A percentile compares a stretch with the other conserved stretches of the same genome.
Conservation (phyloP, 2,329 filamentous ascomycete genomes). For the Pezicula carpinea region DNA sequence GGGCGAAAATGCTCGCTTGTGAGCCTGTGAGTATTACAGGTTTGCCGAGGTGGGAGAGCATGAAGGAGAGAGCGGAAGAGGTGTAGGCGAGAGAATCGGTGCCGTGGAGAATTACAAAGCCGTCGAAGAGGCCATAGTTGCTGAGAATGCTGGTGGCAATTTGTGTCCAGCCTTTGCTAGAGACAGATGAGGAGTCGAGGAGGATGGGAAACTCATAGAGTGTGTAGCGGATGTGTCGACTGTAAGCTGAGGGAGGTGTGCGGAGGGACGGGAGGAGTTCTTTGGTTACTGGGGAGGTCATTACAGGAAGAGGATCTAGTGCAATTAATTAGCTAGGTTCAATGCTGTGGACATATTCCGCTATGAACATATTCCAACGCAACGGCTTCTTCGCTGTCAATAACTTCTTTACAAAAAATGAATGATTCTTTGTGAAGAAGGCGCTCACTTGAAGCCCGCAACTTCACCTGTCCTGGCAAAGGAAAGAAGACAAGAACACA, state of each 20-base stretch:
- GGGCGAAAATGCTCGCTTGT: constrained; percentile 63
- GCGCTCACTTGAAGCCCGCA: too few relatives aligned
- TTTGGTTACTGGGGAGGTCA: constrained; percentile 18
- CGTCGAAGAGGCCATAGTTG: constrained; percentile 67
- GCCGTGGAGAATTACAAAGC: constrained; percentile 68
- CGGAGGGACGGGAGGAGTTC: constrained; percentile 33
- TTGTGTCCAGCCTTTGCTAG: constrained; percentile 66
- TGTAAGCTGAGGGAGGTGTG: constrained; percentile 60
- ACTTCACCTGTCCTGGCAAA: too few relatives aligned
- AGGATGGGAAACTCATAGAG: constrained; percentile 65
- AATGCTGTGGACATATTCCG: not conserved
- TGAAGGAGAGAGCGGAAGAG: constrained; percentile 66
- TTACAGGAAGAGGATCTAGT: constrained; percentile 27
- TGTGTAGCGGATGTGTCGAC: constrained; percentile 60
- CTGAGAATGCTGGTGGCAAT: constrained; percentile 54
- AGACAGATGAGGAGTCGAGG: constrained; percentile 67
- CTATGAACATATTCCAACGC: too few relatives aligned
- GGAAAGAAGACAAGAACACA: constrained; percentile 8
- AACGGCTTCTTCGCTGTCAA: too few relatives aligned
- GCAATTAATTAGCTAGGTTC: constrained; percentile 3
- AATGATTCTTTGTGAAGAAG: too few relatives aligned
- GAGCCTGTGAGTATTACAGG: constrained; percentile 63
- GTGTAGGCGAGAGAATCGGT: constrained; percentile 69
- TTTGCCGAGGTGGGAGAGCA: constrained; percentile 68
- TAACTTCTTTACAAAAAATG: too few relatives aligned